Conservation (phyloP, 306 rosid genomes). For the Inga oerstediana region DNA sequence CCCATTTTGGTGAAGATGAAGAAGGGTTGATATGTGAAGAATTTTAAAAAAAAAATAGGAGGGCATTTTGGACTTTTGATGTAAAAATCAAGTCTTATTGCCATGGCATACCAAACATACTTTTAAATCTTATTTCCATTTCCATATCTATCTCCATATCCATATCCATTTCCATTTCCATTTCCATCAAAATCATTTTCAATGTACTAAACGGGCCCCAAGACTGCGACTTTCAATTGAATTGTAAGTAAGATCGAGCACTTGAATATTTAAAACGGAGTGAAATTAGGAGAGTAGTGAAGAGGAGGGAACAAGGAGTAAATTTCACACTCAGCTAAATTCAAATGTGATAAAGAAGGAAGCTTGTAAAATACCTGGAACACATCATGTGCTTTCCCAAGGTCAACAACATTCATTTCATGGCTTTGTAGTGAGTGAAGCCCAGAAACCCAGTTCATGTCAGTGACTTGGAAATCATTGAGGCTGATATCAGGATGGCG, state of each 20-base stretch:
- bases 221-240: not conserved
- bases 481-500: slow-evolving; percentile 16
- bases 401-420: not conserved
- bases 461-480: not conserved
- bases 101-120: no score
- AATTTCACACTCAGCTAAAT: not conserved
- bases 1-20: no score
- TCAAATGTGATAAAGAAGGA: slow-evolving; percentile 13
- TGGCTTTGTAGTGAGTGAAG: slow-evolving; percentile 24
- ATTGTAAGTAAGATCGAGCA: not conserved
- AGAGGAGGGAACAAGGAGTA: not conserved
- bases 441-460: slow-evolving; percentile 28
- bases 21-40: no score
- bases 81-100: no score
- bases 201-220: no score
- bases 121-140: no score
- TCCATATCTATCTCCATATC: no score
- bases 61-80: no score
- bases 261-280: not conserved
- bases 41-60: no score
- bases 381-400: not conserved
- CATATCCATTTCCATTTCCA: no score
- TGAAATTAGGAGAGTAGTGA: not conserved
- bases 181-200: no score
- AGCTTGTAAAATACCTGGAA: slow-evolving; percentile 28